Percentiles rank a stretch among this genome's conserved stretches.
Evolutionary conservation across 2,329 filamentous ascomycete genomes (phyloP).

Genomic region (Pseudogymnoascus sp.): DNA sequence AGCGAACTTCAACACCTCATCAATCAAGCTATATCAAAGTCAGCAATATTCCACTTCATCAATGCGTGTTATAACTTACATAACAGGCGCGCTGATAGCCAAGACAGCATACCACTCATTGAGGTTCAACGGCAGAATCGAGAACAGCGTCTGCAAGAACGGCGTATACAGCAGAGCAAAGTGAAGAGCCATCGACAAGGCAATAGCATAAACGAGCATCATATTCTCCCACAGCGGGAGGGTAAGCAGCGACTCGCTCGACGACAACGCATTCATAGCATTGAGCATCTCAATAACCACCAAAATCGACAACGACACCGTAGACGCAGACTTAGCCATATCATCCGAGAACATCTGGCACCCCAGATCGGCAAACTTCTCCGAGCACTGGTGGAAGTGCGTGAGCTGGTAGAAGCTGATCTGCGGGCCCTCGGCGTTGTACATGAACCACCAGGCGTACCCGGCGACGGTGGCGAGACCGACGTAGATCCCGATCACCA

Average conservation of each 20-base stretch:
- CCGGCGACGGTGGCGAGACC: conserved; percentile 90
- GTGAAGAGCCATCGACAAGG: conserved; percentile 87
- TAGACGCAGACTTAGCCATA: conserved; percentile 82
- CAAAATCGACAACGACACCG: conserved; percentile 81
- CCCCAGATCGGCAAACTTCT: conserved; percentile 79
- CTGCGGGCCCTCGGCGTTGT: conserved; percentile 79
- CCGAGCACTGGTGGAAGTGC: conserved; percentile 88
- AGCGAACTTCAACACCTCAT: conserved; percentile 57
- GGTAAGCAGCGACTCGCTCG: conserved; percentile 86
- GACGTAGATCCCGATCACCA: conserved; percentile 93
- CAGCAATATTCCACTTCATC: neutral
- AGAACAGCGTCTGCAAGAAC: conserved; percentile 80
- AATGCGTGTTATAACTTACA: conserved; percentile 51
- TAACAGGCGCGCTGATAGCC: conserved; percentile 79
- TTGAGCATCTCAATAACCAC: conserved; percentile 99
- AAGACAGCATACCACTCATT: conserved; percentile 90
- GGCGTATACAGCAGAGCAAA: conserved; percentile 91
- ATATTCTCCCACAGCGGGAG: conserved; percentile 97
- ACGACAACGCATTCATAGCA: conserved; percentile 95
- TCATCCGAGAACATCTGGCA: conserved; percentile 87
- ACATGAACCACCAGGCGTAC: conserved; percentile 99
- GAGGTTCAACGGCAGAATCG: conserved; percentile 78
- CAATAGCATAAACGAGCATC: conserved; percentile 94
- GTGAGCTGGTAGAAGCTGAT: conserved; percentile 84
- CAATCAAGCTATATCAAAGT: conserved; percentile 44